Base-by-base conservation (phyloP, 805 yeast species). In the Yamadazyma endophytica region DNA sequence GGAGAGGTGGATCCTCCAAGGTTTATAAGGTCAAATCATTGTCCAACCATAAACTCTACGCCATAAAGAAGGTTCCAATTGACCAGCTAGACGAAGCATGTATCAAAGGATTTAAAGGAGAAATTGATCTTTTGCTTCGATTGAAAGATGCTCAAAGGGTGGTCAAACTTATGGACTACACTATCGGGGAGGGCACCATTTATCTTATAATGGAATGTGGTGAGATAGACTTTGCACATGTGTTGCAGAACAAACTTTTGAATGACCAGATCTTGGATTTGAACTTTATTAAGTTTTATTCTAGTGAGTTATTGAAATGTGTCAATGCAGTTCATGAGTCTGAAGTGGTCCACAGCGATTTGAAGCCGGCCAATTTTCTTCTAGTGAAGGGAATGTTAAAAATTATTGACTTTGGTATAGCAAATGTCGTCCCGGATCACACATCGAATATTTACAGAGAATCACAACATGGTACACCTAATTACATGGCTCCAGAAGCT, bases 401-500 rank as follows among this genome's bases (percentile, higher is more conserved):
- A 51, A 76, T 90, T 24, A 90, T 90, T 39, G 98, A 90, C 59
- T 92, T 90, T 68, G 98, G 98, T 11, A 84, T 84, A 28, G 86
- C 97, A n/a, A 84, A 89, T 57, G 87, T 90, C 0, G 87, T 92
- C 1, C 92, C 95, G 1, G 96, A 89, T 32, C 85, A 87, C 49
- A 90, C 97, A 0, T 79, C 85, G 13, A 90, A 92, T 46, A 75
- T 90, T 13, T 89, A 89, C 50, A 70, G 97, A 36, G 95, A 86
- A 37, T 75, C 87, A 5, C 96, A 87, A 52, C 82, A 88, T 31
- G 98, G 98, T 4, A 90, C 98, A 0, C 96, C 96, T 2, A 87
- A 84, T 53, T 92, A 90, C 54, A 92, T 90, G 97, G 96, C 98
- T 0, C 98, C 98, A 0, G 98, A 90, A 56, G 85, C 97, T 0